A percentile compares a stretch with the other conserved stretches of the same genome.
These are phyloP conservation scores for Leavenworthia alabamica DNA, from an alignment of 345 rosid genomes.

Conservation along the genomic window DNA sequence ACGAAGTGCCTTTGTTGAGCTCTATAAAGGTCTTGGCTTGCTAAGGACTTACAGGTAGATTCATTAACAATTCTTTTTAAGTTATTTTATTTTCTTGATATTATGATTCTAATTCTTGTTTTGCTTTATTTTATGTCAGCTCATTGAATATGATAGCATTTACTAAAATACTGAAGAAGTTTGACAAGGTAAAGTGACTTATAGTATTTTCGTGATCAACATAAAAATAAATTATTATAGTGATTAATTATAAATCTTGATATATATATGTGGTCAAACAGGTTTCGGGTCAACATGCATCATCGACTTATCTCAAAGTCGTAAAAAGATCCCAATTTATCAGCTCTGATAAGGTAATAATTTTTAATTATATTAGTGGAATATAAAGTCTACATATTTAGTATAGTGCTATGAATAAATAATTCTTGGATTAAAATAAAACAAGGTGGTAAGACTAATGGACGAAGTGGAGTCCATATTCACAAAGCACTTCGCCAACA, in stretches of 20 bases:
- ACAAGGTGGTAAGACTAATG: conserved; percentile 78
- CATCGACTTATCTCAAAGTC: conserved; percentile 65
- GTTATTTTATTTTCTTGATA: neutral
- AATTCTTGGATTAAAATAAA: neutral
- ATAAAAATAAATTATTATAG: neutral
- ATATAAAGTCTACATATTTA: neutral
- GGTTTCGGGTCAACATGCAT: conserved; percentile 82
- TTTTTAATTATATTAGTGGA: neutral
- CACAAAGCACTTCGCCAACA: conserved; percentile 92
- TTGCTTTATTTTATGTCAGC: conserved; percentile 40
- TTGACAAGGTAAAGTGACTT: conserved; percentile 67
- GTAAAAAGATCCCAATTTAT: conserved; percentile 87
- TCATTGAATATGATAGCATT: conserved; percentile 84
- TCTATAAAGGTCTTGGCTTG: conserved; percentile 70
- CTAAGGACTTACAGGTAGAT: conserved; percentile 69
- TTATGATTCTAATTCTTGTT: conserved; percentile 3
- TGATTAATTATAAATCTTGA: conserved; percentile 12
- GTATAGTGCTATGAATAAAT: conserved; percentile 6
- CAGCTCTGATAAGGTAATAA: conserved; percentile 94
- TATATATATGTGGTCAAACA: conserved; percentile 28
- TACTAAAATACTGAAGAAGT: conserved; percentile 84
- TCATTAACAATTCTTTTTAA: neutral
- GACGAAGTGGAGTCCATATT: conserved; percentile 98
- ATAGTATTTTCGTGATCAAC: neutral
- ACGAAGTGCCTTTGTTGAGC: conserved; percentile 81